Evolutionary conservation across 805 yeast genomes (phyloP), one percentile per base, ranked within the genome.

Genomic region (Lipomyces yamanashiensis): DNA sequence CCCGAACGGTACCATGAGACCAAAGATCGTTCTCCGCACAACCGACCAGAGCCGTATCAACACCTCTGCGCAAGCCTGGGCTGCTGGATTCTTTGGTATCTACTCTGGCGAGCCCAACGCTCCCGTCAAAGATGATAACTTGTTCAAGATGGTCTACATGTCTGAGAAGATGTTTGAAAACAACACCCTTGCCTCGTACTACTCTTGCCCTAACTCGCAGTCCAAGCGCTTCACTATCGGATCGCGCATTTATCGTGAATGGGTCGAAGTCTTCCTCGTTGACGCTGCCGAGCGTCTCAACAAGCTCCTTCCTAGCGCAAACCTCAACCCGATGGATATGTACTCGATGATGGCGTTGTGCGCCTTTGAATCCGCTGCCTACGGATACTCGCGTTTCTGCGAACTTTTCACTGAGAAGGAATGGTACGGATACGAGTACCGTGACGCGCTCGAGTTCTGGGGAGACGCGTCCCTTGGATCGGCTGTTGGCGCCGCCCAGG

Each of bases 331-430:
- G 1, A 71, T 74, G 43, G 93, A 90, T 70, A 82, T 86, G 33
- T 75, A 73, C 49, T 75, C 74, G 28, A 71, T 89, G 67, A 85
- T 87, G 70, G 78, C 80, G 12, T 81, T 85, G 76, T 89, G 96
- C 76, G 92, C 90, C 2, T 90, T 81, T 73, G 96, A 90, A 75
- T 76, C 88, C 51, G 89, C 88, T 61, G 88, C 85, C 9, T 80
- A 79, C 61, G 96, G 95, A 9, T 73, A 76, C 59, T 87, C 95
- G 15, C 80, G 81, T 40, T 84, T 89, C 67, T 89, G 96, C 75
- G 80, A 81, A 44, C 79, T 87, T 39, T 85, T 90, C 76, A 87
- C 90, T 48, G 81, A 81, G 69, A 85, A 85, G 28, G 93, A 89
- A 65, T 86, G 85, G 79, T 76, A 87, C 57, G 83, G 81, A 43